Conservation (phyloP, 305 asterid species). For the Fraxinus greggii region DNA sequence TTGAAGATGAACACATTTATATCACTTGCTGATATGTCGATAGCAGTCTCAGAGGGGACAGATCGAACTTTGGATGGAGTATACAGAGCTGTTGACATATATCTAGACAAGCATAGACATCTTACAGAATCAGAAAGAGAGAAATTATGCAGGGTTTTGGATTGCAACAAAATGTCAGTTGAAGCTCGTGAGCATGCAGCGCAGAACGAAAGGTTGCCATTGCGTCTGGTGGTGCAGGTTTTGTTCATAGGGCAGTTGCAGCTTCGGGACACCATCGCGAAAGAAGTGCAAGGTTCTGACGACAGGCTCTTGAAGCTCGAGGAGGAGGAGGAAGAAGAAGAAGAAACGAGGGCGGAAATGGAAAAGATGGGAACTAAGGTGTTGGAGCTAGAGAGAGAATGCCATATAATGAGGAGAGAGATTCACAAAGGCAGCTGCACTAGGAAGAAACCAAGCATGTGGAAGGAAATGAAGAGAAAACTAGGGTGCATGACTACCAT, state of each 20-base stretch:
- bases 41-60: conserved; percentile 46
- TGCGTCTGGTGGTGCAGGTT: conserved; percentile 67
- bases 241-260: conserved; percentile 57
- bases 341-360: conserved; percentile 44
- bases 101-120: conserved; percentile 62
- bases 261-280: conserved; percentile 44
- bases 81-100: conserved; percentile 66
- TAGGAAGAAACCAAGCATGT: conserved; percentile 43
- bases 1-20: conserved; percentile 46
- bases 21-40: conserved; percentile 49
- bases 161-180: conserved; percentile 51
- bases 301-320: conserved; percentile 15
- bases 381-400: conserved; percentile 64
- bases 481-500: conserved; percentile 55
- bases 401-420: conserved; percentile 57
- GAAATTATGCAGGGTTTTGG: conserved; percentile 54
- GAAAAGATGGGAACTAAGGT: conserved; percentile 71
- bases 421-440: conserved; percentile 33
- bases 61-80: conserved; percentile 45
- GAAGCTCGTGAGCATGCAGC: conserved; percentile 75
- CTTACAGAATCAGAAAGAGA: conserved; percentile 64
- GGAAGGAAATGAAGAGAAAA: conserved; percentile 92
- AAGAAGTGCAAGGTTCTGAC: conserved; percentile 22
- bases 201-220: conserved; percentile 54
- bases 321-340: conserved; percentile 34